These are phyloP conservation scores for Kluyveromyces aestuarii DNA, from an alignment of 805 yeast genomes.

Conservation along the genomic window DNA sequence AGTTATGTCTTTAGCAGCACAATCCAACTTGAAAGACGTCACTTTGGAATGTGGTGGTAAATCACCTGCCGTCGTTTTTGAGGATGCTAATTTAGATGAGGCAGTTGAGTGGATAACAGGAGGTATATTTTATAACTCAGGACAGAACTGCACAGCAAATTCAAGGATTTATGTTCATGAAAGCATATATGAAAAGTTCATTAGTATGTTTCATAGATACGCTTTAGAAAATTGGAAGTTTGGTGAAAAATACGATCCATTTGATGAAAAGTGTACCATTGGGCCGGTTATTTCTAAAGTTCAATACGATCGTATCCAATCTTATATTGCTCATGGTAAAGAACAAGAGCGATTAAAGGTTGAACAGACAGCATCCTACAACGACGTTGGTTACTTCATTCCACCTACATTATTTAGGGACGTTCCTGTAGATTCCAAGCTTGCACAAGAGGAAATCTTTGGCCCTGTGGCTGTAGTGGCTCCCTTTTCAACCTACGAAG, in stretches of 20 bases:
- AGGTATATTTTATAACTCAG: slow-evolving; percentile 48
- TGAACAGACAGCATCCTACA: slow-evolving; percentile 25
- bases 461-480: slow-evolving; percentile 36
- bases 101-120: slow-evolving; percentile 37
- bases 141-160: slow-evolving; percentile 54
- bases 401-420: slow-evolving; percentile 36
- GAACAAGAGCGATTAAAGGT: slow-evolving; percentile 35
- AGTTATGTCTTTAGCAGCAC: slow-evolving; percentile 30
- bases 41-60: slow-evolving; percentile 40
- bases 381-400: slow-evolving; percentile 27
- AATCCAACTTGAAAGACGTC: slow-evolving; percentile 33
- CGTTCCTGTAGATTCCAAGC: slow-evolving; percentile 29
- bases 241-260: slow-evolving; percentile 46
- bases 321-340: slow-evolving; percentile 37
- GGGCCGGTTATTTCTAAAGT: slow-evolving; percentile 47
- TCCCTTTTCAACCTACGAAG: slow-evolving; percentile 31
- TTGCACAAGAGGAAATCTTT: slow-evolving; percentile 35
- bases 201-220: slow-evolving; percentile 30
- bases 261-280: slow-evolving; percentile 27
- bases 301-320: slow-evolving; percentile 35
- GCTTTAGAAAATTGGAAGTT: slow-evolving; percentile 40
- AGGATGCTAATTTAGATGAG: slow-evolving; percentile 33
- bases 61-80: slow-evolving; percentile 36
- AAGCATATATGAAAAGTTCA: slow-evolving; percentile 38
- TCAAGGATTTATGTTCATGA: slow-evolving; percentile 47